A percentile compares a stretch with the other conserved stretches of the same genome.
These are phyloP conservation scores for Biscogniauxia mediterranea DNA, from an alignment of 2,329 filamentous ascomycete species.

Conservation along the genomic window DNA sequence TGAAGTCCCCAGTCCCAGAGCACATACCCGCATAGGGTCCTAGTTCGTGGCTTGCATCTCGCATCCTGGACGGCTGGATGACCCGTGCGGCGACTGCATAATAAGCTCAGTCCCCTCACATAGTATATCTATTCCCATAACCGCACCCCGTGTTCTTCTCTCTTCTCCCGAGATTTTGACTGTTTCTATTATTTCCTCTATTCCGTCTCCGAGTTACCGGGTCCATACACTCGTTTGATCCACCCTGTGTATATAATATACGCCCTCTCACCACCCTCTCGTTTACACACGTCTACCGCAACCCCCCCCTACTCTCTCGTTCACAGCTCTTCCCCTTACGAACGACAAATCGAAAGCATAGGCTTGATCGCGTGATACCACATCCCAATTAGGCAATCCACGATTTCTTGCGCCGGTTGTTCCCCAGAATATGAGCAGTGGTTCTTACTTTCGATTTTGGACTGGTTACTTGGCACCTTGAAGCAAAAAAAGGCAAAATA, in stretches of 20 bases:
- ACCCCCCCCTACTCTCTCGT: conserved; percentile 4
- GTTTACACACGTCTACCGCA: conserved; percentile 8
- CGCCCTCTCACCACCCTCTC: conserved; percentile 1
- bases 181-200: conserved; percentile 13
- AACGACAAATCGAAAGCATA: conserved; percentile 4
- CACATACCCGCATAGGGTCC: conserved; percentile 5
- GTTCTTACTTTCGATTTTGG: conserved; percentile 14
- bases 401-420: conserved; percentile 2
- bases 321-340: background rate
- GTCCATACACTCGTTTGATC: conserved; percentile 13
- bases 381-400: conserved; percentile 16
- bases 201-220: conserved; percentile 17
- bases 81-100: conserved; percentile 26
- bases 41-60: conserved; percentile 16
- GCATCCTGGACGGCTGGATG: conserved; percentile 21
- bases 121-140: conserved; percentile 11
- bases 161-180: conserved; percentile 25
- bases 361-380: conserved; percentile 26
- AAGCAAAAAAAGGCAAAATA: conserved; percentile 9
- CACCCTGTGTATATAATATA: conserved; percentile 19
- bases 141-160: conserved; percentile 3
- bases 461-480: conserved; percentile 25
- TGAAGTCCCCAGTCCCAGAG: background rate
- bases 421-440: conserved; percentile 28
- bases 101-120: conserved; percentile 23